Evolutionary conservation across 352 stramenopile genomes (phyloP), one percentile per base, ranked within the genome.

Genomic region (Phytopythium ostracodes): DNA sequence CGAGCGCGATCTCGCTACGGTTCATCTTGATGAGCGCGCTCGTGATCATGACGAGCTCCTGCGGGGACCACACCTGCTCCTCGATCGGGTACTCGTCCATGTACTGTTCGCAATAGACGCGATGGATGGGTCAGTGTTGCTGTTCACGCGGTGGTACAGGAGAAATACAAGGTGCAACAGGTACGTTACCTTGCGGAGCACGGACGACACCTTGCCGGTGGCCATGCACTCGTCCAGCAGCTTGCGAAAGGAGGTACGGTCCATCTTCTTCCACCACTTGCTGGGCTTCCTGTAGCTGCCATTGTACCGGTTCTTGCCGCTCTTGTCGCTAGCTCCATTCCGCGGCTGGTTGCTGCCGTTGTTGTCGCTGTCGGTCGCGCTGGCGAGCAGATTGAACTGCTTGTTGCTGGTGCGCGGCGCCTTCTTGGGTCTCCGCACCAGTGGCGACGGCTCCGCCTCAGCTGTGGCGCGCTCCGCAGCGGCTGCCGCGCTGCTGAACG

Each of bases 21-120:
- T 89, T 89, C 74, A 86, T 81, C 61, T 87, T 87, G 59, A 91
- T 88, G 20, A 93, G 72, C 49, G 80, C 74, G 52, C 77, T 75
- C 6, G 83, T 75, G 59, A 93, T 85, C 66, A 89, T 76, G 56
- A 93, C 84, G 52, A 91, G 78, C 63, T 91, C 81, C 61, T 91
- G 76, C 60, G 88, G 71, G 9, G 62, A 81, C 81, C 84, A 93
- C 15, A 71, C 63, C 53, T 64, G 84, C 59, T 89, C 70, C 36
- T 81, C 44, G 62, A 91, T 86, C 47, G 76, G 80, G 55, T 76
- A 89, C 56, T 90, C 76, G 59, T 84, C 74, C 68, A 91, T 81
- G 65, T 84, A 89, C 70, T 83, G 53, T 49, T 64, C 6, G n/a
- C 25, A 36, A 57, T 3, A 33, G 29, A 33, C 29, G 29, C 29